Evolutionary conservation across 148 eudicot species (phyloP), one percentile per base, ranked within the genome.

Genomic region (Vaccinium macrocarpon): DNA sequence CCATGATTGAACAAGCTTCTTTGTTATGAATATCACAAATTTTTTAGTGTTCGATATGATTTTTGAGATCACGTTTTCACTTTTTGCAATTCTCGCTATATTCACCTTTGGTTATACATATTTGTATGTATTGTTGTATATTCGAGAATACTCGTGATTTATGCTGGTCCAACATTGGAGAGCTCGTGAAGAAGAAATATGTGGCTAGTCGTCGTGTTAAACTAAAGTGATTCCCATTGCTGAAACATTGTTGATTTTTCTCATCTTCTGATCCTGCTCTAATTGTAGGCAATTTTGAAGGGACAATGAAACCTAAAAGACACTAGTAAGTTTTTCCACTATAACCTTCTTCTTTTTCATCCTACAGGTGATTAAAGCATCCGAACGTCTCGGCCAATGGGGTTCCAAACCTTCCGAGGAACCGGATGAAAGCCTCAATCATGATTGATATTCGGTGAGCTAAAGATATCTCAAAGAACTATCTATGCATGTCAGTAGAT

Each of bases 321-420:
- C 46, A 10, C 70, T 9, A 64, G 70, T 64, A 64, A 64, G 23
- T 64, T 64, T 4, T 64, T 27, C 70, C 14, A 5, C 5, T 0
- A 23, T 64, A 64, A 64, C 18, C 12, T 27, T 27, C 0, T 27
- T n/a, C 46, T 23, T 21, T 53, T 79, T 23, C 46, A 76, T 53
- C 48, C 51, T 76, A 53, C 86, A 92, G 95, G 95, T 91, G 35
- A 83, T 82, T 3, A 91, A 86, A 80, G 91, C 95, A 57, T 85
- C 91, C 0, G 83, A 83, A 55, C 89, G 90, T 46, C 88, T 92
- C 14, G 59, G 80, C 74, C 81, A 57, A 4, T 85, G 83, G 86
- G 71, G 82, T 75, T 3, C 86, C 82, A 87, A 81, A 83, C 62
- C 89, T 4, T 32, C 86, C 0, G 88, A 73, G 35, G 89, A 89